phyloP scores from a whole-genome alignment of 1,284 basidiomycete species.

The Retiboletus flavoniger region DNA sequence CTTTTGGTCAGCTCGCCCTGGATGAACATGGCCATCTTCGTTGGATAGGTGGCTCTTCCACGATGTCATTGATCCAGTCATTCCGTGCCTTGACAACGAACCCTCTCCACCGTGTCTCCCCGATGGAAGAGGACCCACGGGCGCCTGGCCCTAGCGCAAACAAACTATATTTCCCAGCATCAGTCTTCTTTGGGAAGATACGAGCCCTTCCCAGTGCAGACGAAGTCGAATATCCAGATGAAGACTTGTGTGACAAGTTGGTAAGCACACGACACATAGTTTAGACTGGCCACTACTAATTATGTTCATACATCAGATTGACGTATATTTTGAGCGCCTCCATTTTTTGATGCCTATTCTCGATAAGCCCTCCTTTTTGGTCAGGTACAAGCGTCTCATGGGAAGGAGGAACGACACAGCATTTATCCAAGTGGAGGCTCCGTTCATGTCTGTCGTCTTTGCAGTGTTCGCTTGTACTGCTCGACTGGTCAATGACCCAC shows the following conservation, averaged over 20 bases:
- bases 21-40: slow-evolving; percentile 89
- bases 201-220: slow-evolving; percentile 79
- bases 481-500: slow-evolving; percentile 70
- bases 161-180: slow-evolving; percentile 85
- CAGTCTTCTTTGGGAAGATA: slow-evolving; percentile 85
- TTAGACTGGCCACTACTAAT: slow-evolving; percentile 18
- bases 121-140: slow-evolving; percentile 77
- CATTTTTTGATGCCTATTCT: slow-evolving; percentile 85
- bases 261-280: slow-evolving; percentile 33
- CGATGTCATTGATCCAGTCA: slow-evolving; percentile 87
- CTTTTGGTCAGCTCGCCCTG: slow-evolving; percentile 81
- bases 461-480: slow-evolving; percentile 84
- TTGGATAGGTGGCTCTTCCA: slow-evolving; percentile 90
- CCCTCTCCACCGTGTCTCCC: slow-evolving; percentile 73
- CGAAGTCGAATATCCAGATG: slow-evolving; percentile 83
- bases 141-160: slow-evolving; percentile 73
- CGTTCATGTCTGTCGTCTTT: slow-evolving; percentile 78
- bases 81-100: slow-evolving; percentile 75
- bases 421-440: slow-evolving; percentile 56
- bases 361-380: slow-evolving; percentile 78
- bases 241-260: slow-evolving; percentile 80
- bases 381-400: slow-evolving; percentile 72
- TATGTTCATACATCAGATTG: slow-evolving; percentile 51
- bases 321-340: slow-evolving; percentile 80
- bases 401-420: slow-evolving; percentile 55